Evolutionary conservation across 768 basidiomycete species (phyloP), one percentile per base, ranked within the genome.

Genomic region (Coprinopsis sp.): DNA sequence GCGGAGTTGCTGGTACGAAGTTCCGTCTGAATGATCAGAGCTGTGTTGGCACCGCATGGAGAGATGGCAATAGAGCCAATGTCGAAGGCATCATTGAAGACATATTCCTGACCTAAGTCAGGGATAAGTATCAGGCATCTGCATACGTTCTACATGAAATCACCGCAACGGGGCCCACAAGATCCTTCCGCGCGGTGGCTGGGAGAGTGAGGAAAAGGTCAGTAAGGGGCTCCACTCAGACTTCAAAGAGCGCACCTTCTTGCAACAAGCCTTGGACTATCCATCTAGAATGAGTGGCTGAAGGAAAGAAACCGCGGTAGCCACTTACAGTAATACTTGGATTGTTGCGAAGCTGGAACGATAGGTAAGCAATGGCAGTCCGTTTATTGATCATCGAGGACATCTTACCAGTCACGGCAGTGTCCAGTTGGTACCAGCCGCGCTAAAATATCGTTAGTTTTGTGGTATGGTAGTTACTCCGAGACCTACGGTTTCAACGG

Each of bases 51-150:
- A 19, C 43, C 43, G 47, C 59, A 61, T 18, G 56, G 57, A 25
- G 50, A 46, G 14, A 37, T 28, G 14, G 54, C 57, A 23, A 55
- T 57, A 31, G 54, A 50, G 28, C 53, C 55, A 36, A 61, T 54
- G 37, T 61, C 59, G 44, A 61, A 61, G 7, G 34, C 40, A 40
- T 61, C 57, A 36, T 56, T 54, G 34, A 58, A 58, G 42, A 53
- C 54, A 44, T 58, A 61, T 33, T 58, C 52, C 14, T 43, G 47
- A n/a, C 53, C 59, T 3, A 6, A 31, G 10, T 6, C 22, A 40
- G n/a, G 16, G 14, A 30, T 19, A 41, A 13, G 36, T n/a, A n/a
- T n/a, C n/a, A n/a, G n/a, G n/a, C n/a, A n/a, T n/a, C n/a, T n/a
- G n/a, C n/a, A n/a, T n/a, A n/a, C n/a, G n/a, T n/a, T n/a, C n/a